A percentile compares a stretch with the other conserved stretches of the same genome.
phyloP scores from a whole-genome alignment of 1,284 basidiomycete genomes.

The Malassezia sympodialis region DNA sequence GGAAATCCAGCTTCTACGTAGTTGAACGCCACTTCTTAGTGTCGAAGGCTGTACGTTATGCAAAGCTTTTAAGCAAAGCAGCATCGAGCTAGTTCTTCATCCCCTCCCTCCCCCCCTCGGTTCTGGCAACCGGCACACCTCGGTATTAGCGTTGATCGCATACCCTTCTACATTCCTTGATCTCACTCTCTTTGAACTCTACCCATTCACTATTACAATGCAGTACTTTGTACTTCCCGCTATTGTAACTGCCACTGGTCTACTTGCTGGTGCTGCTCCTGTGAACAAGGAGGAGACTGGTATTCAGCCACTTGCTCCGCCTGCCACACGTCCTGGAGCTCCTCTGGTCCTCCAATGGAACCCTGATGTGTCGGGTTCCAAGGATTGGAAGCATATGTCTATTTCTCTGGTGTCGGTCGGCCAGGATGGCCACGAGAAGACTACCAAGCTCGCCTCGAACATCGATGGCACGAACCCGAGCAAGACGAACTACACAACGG shows the following conservation, averaged over 20 bases:
- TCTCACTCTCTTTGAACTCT: not conserved
- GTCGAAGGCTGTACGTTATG: not conserved
- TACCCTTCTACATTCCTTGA: slow-evolving; percentile 2
- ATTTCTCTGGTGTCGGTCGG: slow-evolving; percentile 11
- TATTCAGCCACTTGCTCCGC: slow-evolving; percentile 8
- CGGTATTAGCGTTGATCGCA: slow-evolving; percentile 18
- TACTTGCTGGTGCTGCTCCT: slow-evolving; percentile 15
- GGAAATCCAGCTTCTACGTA: not conserved
- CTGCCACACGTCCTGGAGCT: slow-evolving; percentile 12
- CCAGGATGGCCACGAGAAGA: slow-evolving; percentile 4
- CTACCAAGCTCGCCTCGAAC: slow-evolving; percentile 7
- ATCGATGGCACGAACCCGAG: slow-evolving; percentile 12
- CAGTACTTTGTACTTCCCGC: slow-evolving; percentile 18
- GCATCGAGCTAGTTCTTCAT: not conserved
- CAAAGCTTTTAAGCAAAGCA: not conserved
- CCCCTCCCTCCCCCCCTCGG: slow-evolving; percentile 1
- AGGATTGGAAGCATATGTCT: slow-evolving; percentile 18
- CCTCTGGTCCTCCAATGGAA: slow-evolving; percentile 11
- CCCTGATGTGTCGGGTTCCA: slow-evolving; percentile 10
- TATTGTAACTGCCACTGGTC: slow-evolving; percentile 13
- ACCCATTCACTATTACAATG: slow-evolving; percentile 3
- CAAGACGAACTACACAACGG: not conserved
- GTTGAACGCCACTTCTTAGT: not conserved
- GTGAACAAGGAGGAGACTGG: not conserved
- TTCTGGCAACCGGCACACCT: slow-evolving; percentile 17